Evolutionary conservation across 495 filamentous ascomycete species (phyloP).

Genomic region (Aspergillus conjunctus): DNA sequence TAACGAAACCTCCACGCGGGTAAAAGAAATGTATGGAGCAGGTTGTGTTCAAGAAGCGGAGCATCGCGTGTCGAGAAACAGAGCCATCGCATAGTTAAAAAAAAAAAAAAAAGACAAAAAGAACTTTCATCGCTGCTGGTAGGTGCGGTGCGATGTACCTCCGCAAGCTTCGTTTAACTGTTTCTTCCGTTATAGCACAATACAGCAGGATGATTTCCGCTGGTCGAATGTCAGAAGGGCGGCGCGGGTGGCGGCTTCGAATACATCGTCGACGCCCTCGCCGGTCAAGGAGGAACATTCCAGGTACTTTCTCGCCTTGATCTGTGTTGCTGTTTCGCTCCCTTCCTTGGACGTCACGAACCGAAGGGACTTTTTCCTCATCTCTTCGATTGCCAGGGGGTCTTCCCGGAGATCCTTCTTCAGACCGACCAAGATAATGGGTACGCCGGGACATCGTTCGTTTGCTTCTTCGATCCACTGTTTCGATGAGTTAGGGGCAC

Average conservation of each 20-base stretch:
- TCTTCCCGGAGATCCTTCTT: slow-evolving; percentile 98
- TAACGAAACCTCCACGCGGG: background rate
- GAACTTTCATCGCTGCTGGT: background rate
- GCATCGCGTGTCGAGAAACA: background rate
- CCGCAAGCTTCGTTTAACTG: no score
- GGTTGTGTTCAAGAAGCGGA: background rate
- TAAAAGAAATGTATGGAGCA: background rate
- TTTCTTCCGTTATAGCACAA: slow-evolving; percentile 71
- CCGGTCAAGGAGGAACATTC: slow-evolving; percentile 97
- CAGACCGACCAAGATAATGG: slow-evolving; percentile 93
- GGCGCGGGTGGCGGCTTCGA: slow-evolving; percentile 96
- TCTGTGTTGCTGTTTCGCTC: slow-evolving; percentile 74
- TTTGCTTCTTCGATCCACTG: slow-evolving; percentile 98
- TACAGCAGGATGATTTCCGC: slow-evolving; percentile 79
- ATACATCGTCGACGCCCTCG: slow-evolving; percentile 98
- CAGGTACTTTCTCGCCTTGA: slow-evolving; percentile 93
- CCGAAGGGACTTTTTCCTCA: slow-evolving; percentile 88
- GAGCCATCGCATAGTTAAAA: slow-evolving; percentile 13
- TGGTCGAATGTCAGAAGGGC: slow-evolving; percentile 91
- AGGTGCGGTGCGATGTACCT: no score
- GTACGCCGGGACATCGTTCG: slow-evolving; percentile 89
- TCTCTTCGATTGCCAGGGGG: slow-evolving; percentile 90
- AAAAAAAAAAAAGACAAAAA: background rate
- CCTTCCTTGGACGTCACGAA: slow-evolving; percentile 84
- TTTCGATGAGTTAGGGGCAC: background rate